Base-by-base conservation (phyloP, 2,329 filamentous ascomycete genomes). In the Calonectria pteridis region DNA sequence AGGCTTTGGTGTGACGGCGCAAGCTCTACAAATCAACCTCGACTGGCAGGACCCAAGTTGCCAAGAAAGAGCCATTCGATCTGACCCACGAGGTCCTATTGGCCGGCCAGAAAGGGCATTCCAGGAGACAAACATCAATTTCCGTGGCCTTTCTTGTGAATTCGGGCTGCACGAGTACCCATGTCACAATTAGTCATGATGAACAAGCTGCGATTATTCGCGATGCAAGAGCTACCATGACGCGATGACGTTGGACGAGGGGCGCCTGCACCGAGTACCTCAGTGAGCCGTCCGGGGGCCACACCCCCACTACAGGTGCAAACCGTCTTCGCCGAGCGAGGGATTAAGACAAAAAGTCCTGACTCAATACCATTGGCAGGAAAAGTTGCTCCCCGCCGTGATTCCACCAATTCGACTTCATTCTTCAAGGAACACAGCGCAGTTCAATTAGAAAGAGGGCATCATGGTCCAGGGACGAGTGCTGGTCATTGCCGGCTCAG, bases 401-500 rank as follows among this genome's bases (percentile, higher is more conserved):
- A 62, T 62, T 40, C 55, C n/a, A 13, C 55, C 55, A 62, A 62
- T 40, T 37, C 26, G 3, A 23, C 37, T 46, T 72, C 11, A 71
- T 26, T 20, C 20, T 26, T 16, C 35, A 26, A 11, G 23, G 11
- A n/a, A 18, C 20, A 2, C 11, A 16, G 23, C 5, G 23, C 62
- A 11, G 10, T 20, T 53, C 20, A 53, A 31, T 31, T 20, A n/a
- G 26, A 29, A 18, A 26, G 46, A 68, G 20, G 23, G 28, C 65
- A 76, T 28, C 43, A 88, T 88, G 87, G 77, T 78, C 1, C 77
- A 82, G 35, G 85, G 84, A 74, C 86, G 92, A 73, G 92, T 98
- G 58, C 87, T 98, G 71, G 91, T 97, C 23, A 94, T 98, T 80
- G 95, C 95, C 64, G 95, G 95, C 75, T 97, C 95, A 31, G 95